These are phyloP conservation scores for Verruconis gallopava DNA, from an alignment of 2,329 filamentous ascomycete genomes.

Conservation along the genomic window DNA sequence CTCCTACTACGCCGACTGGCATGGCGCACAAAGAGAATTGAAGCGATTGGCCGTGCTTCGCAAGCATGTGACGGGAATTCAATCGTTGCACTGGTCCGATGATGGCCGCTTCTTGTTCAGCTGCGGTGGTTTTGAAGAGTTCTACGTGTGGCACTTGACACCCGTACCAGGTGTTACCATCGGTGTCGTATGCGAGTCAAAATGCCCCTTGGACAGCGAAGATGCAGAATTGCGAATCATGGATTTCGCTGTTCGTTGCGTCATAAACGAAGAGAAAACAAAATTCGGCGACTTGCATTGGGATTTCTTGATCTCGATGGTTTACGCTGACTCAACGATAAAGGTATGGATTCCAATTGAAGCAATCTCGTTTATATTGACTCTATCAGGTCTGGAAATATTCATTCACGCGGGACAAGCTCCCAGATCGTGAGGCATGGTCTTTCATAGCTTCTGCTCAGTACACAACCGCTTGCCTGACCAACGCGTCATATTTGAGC, in stretches of 20 bases:
- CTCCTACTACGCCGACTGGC: conserved; percentile 36
- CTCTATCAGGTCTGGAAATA: conserved; percentile 32
- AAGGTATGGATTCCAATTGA: conserved; percentile 31
- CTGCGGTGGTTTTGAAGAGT: conserved; percentile 77
- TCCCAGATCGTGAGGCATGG: conserved; percentile 19
- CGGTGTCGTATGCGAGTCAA: conserved; percentile 39
- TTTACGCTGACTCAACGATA: conserved; percentile 72
- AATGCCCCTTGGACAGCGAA: conserved; percentile 36
- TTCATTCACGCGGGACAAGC: conserved; percentile 12
- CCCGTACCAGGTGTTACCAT: conserved; percentile 39
- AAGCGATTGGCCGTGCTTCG: conserved; percentile 38
- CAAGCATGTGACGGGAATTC: conserved; percentile 71
- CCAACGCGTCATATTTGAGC: conserved; percentile 39
- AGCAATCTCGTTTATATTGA: conserved; percentile 12
- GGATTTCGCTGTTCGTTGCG: conserved; percentile 50
- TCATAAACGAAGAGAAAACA: conserved; percentile 14
- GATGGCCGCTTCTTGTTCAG: conserved; percentile 64
- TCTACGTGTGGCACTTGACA: conserved; percentile 67
- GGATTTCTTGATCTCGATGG: conserved; percentile 52
- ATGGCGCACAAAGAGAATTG: background rate
- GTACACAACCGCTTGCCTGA: conserved; percentile 52
- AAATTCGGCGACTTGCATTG: conserved; percentile 10
- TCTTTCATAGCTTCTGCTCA: conserved; percentile 22
- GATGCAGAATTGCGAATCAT: conserved; percentile 64
- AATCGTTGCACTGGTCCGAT: conserved; percentile 61